These are phyloP conservation scores for Hygrophila difformis DNA, from an alignment of 257 asterid species.

Conservation along the genomic window DNA sequence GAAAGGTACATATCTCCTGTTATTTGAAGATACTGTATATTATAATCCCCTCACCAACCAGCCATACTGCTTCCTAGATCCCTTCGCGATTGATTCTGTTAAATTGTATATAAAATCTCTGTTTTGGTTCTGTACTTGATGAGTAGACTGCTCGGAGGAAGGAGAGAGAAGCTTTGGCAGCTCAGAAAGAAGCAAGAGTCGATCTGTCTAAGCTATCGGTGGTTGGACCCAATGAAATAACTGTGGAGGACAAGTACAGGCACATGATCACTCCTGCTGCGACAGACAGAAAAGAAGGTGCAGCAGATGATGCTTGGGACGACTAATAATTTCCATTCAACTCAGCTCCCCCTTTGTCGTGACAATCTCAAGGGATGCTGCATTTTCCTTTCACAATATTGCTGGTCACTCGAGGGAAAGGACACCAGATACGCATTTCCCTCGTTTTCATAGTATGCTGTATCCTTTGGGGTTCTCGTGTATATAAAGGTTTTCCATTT, in stretches of 20 bases:
- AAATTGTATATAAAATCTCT: no score
- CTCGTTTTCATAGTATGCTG: background rate
- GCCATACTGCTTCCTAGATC: background rate
- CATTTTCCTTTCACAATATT: background rate
- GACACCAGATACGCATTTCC: constrained; percentile 1
- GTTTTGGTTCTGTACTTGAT: constrained; percentile 3
- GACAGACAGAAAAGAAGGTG: constrained; percentile 44
- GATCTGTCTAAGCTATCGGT: constrained; percentile 40
- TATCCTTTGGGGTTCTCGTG: no score
- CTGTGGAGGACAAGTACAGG: constrained; percentile 64
- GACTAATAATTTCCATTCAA: constrained; percentile 28
- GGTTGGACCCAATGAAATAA: constrained; percentile 37
- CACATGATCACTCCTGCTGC: constrained; percentile 57
- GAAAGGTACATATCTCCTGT: constrained; percentile 48
- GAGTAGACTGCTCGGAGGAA: constrained; percentile 70
- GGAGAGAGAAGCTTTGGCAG: constrained; percentile 76
- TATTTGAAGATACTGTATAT: background rate
- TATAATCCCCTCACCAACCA: background rate
- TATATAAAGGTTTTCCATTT: no score
- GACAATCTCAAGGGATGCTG: background rate
- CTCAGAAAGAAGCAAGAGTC: constrained; percentile 47
- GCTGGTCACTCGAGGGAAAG: constrained; percentile 6
- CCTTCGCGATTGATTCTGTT: no score
- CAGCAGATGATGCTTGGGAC: constrained; percentile 87
- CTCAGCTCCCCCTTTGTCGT: no score